Conservation (phyloP, 208 protist genomes). For the Crithidia brevicula region DNA sequence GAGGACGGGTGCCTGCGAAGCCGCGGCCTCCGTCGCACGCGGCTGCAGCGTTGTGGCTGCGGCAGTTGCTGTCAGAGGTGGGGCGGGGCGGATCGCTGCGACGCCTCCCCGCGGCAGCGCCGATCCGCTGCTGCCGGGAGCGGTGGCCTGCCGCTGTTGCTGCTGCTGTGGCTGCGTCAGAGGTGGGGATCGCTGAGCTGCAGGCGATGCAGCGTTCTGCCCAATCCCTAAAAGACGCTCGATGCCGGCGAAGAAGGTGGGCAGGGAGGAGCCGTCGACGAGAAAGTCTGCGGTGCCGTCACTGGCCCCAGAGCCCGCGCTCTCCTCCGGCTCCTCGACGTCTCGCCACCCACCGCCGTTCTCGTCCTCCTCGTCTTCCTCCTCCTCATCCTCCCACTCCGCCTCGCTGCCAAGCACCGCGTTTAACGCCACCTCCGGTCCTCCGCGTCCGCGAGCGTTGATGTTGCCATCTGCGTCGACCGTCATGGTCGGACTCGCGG, state of each 20-base stretch:
- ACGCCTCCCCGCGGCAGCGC: too few relatives aligned
- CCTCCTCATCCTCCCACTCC: slow-evolving; percentile 31
- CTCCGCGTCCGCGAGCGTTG: not conserved
- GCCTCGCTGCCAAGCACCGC: slow-evolving; percentile 19
- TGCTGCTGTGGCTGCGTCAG: not conserved
- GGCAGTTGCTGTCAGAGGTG: not conserved
- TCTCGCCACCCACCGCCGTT: slow-evolving; percentile 24
- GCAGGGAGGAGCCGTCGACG: slow-evolving; percentile 28
- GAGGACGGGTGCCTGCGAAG: not conserved
- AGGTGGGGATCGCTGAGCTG: not conserved
- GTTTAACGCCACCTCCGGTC: not conserved
- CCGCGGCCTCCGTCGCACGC: too few relatives aligned
- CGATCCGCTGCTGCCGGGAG: not conserved
- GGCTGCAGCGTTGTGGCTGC: not conserved
- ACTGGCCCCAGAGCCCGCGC: slow-evolving; percentile 12
- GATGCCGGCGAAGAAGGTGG: slow-evolving; percentile 24
- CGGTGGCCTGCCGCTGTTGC: not conserved
- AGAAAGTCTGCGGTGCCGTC: slow-evolving; percentile 28
- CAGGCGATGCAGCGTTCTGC: not conserved
- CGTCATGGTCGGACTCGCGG: not conserved
- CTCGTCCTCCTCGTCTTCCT: slow-evolving; percentile 25
- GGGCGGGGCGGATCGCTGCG: not conserved
- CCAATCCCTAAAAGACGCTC: slow-evolving; percentile 22
- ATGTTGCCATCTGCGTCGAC: slow-evolving; percentile 5
- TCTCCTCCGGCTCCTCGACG: slow-evolving; percentile 15